Evolutionary conservation across 108 stramenopile genomes (phyloP), one percentile per base, ranked within the genome.

Genomic region (Halocafeteria seosinensis): DNA sequence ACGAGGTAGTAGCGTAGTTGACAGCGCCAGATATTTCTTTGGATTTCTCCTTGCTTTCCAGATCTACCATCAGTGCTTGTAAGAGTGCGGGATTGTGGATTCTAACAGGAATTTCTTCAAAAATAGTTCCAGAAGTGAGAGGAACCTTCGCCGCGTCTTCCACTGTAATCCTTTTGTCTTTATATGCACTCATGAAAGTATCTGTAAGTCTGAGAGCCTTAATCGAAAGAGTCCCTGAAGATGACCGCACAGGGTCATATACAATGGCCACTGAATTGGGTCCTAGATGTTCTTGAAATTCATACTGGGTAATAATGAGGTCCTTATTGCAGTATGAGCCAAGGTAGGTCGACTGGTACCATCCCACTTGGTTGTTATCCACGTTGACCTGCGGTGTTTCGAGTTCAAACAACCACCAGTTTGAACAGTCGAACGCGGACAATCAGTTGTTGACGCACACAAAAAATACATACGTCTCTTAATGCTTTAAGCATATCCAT

Each of bases 341-440:
- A n/a, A 94, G 76, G 67, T 88, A 89, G 81, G 88, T 91, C 67
- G 85, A 85, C 64, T 91, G 90, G 78, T 98, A 98, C 92, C 92
- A 98, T n/a, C 95, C 95, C 50, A 95, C 93, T 67, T 87, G 88
- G 77, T 94, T 98, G 75, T 88, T 90, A 70, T 98, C 95, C 34
- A 95, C 87, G 68, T 95, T 95, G 64, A 94, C 90, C 55, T 73
- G 62, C 24, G 31, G 9, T 21, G 62, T 59, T 2, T 29, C 23
- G 28, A 13, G 42, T 27, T 47, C 17, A 28, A 67, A 13, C 3
- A n/a, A n/a, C n/a, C n/a, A n/a, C n/a, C n/a, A n/a, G n/a, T n/a
- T n/a, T n/a, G n/a, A n/a, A n/a, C n/a, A n/a, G n/a, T n/a, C n/a
- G n/a, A n/a, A n/a, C n/a, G n/a, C n/a, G n/a, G n/a, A n/a, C n/a